phyloP scores from a whole-genome alignment of 2,329 filamentous ascomycete species.

The Pseudovirgaria hyperparasitica region DNA sequence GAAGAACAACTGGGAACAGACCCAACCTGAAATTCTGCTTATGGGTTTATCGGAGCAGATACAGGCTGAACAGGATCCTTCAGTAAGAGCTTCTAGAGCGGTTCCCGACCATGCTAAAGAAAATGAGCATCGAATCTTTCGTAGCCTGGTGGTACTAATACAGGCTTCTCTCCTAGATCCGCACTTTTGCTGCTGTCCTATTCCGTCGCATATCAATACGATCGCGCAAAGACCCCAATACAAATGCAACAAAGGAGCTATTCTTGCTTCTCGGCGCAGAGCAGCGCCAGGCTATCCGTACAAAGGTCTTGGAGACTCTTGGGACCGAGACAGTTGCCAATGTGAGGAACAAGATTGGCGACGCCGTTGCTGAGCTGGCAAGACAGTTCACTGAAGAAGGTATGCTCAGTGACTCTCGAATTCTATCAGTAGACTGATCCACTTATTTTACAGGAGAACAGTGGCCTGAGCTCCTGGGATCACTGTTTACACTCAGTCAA shows the following conservation, averaged over 20 bases:
- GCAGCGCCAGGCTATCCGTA: constrained; percentile 65
- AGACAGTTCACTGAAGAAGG: constrained; percentile 88
- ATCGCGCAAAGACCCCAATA: constrained; percentile 58
- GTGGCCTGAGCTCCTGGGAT: constrained; percentile 81
- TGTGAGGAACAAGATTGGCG: constrained; percentile 89
- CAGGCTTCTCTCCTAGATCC: constrained; percentile 44
- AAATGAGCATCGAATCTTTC: no score
- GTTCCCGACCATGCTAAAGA: not conserved
- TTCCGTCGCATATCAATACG: constrained; percentile 91
- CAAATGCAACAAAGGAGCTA: constrained; percentile 63
- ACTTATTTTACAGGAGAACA: constrained; percentile 48
- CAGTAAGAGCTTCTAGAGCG: constrained; percentile 39
- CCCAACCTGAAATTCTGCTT: constrained; percentile 72
- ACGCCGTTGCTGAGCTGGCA: constrained; percentile 92
- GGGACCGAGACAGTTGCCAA: constrained; percentile 57
- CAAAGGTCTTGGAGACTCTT: constrained; percentile 70
- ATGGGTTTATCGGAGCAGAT: constrained; percentile 94
- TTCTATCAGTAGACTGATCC: constrained; percentile 2
- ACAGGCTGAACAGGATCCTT: constrained; percentile 58
- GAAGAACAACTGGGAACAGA: constrained; percentile 75
- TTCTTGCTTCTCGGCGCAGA: constrained; percentile 68
- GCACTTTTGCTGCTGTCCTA: constrained; percentile 84
- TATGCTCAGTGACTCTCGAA: constrained; percentile 33
- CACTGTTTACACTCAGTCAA: constrained; percentile 83
- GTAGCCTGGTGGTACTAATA: constrained; percentile 2